Evolutionary conservation across 441 rosid species (phyloP), one percentile per base, ranked within the genome.

Genomic region (Raphanus hybrid): DNA sequence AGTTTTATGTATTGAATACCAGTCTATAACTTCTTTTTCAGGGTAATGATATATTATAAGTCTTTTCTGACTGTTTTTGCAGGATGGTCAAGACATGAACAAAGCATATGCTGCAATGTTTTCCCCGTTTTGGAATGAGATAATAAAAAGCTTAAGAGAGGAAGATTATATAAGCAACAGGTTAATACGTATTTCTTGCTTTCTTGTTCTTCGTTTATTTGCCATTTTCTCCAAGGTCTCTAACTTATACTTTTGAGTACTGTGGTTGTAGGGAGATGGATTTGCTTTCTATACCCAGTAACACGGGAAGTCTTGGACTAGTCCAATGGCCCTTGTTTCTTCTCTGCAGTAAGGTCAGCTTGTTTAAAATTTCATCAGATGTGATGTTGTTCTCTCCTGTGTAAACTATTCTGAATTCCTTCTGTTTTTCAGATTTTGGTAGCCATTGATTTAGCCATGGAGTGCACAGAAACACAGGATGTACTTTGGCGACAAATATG

Each of bases 311-410:
- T 80, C 88, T 96, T 76, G 81, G 86, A 86, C 87, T 96, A 80
- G 98, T 94, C 63, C 99, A 96, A 74, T 96, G 99, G 99, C 99
- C 99, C 71, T 85, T 96, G 88, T 96, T 96, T 88, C 97, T 96
- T 79, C 87, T 96, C 62, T 94, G 99, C 83, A 96, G 98, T 82
- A 96, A 96, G 98, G 99, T 96, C 63, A 59, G 37, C 68, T 71
- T 74, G 59, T 80, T 83, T 61, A 67, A 73, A 64, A 37, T 66
- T 57, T 55, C 64, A 27, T 18, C 29, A 32, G 26, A 27, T 62
- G 58, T 11, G 80, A 77, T 54, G 43, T 74, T 70, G 8, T 79
- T 74, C 65, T 71, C 70, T 73, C 73, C n/a, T 73, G 63, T 70
- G 78, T 50, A 34, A 63, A 73, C 7, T 35, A 50, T 75, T 61